These are phyloP conservation scores for Metschnikowia arizonensis DNA, from an alignment of 805 yeast genomes.

Conservation along the genomic window DNA sequence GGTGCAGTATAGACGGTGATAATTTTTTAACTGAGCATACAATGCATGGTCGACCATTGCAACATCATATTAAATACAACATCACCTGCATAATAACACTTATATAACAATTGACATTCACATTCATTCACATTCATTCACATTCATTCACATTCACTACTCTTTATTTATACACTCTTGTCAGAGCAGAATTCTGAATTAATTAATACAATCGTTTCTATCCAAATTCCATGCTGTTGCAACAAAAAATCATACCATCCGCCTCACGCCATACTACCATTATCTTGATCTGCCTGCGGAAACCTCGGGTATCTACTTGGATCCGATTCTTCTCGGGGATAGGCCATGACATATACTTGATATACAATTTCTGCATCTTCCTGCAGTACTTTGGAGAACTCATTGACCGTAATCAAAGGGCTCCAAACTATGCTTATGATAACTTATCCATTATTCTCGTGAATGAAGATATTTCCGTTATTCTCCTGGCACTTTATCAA, in stretches of 20 bases:
- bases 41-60: no score
- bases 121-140: no score
- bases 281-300: constrained; percentile 13
- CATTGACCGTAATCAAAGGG: neutral
- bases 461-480: constrained; percentile 8
- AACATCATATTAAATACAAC: no score
- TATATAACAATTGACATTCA: no score
- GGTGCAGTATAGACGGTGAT: no score
- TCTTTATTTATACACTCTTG: neutral
- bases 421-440: neutral
- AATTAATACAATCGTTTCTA: neutral
- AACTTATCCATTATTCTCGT: constrained; percentile 10
- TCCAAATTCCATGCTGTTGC: neutral
- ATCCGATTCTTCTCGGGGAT: constrained; percentile 9
- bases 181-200: neutral
- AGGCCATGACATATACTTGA: constrained; percentile 13
- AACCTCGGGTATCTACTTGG: constrained; percentile 2
- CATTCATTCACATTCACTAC: no score
- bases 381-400: constrained; percentile 8
- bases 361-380: constrained; percentile 9
- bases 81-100: no score
- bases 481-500: constrained; percentile 9
- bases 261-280: neutral
- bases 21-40: no score
- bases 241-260: neutral